Conservation (phyloP, 2,329 filamentous ascomycete species). For the Fusarium sp. region DNA sequence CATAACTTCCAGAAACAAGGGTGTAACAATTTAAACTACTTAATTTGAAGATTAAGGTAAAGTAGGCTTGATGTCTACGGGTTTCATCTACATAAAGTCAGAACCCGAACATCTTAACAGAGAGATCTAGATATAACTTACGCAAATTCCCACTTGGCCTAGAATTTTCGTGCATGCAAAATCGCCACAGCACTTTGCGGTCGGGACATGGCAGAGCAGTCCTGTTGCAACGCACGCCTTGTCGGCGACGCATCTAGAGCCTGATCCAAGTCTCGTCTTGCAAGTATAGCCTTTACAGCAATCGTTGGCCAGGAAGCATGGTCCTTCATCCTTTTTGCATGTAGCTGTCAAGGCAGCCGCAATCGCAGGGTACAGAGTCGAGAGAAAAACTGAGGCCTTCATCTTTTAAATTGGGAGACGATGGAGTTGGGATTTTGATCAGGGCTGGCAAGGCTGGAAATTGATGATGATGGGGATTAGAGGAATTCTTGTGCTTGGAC, state of each 20-base stretch:
- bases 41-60: accelerated
- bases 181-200: not conserved
- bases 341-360: not conserved
- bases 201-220: not conserved
- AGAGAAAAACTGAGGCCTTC: not conserved
- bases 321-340: not conserved
- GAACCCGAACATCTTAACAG: no score
- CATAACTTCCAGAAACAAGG: accelerated
- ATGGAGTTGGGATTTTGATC: no score
- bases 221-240: not conserved
- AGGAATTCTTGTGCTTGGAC: accelerated
- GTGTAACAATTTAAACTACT: accelerated
- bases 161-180: not conserved
- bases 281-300: not conserved
- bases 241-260: not conserved
- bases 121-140: accelerated
- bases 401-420: not conserved
- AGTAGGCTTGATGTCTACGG: not conserved
- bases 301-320: not conserved
- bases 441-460: not conserved
- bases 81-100: not conserved
- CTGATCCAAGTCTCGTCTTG: not conserved
- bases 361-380: not conserved
- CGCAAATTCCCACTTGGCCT: not conserved
- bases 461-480: not conserved